These are phyloP conservation scores for Phoenix roebelenii DNA, from an alignment of 176 grass and related monocot species.

Conservation along the genomic window DNA sequence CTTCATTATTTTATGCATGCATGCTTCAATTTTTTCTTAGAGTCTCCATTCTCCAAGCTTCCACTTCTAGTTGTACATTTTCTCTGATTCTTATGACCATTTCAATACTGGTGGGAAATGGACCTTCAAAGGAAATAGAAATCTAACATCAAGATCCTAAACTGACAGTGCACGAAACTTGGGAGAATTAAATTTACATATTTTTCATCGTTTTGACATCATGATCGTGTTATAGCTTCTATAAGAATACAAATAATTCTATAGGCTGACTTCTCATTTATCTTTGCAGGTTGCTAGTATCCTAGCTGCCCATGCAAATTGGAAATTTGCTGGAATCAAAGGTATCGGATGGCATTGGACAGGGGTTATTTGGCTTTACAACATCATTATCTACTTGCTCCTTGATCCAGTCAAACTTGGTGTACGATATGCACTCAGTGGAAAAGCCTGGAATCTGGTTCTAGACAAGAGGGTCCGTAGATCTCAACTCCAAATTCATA, in stretches of 20 bases:
- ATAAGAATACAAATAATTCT: not conserved
- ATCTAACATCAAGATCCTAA: no score
- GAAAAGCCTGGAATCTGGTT: conserved; percentile 51
- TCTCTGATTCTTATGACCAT: no score
- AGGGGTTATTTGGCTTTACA: conserved; percentile 52
- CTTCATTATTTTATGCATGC: no score
- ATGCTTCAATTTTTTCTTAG: no score
- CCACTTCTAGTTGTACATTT: no score
- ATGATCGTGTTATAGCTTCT: not conserved
- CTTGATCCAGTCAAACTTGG: conserved; percentile 55
- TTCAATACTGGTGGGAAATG: no score
- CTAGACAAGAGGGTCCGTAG: conserved; percentile 26
- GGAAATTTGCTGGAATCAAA: conserved; percentile 35
- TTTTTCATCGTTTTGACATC: no score
- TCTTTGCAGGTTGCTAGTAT: conserved; percentile 34
- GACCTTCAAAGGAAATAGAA: no score
- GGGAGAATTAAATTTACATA: no score
- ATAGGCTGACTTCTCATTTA: not conserved
- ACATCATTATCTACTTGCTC: conserved; percentile 34
- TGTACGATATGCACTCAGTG: conserved; percentile 39
- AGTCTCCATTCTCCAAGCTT: no score
- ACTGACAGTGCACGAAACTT: not conserved
- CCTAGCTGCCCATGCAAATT: conserved; percentile 21
- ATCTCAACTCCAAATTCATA: not conserved
- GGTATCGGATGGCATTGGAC: conserved; percentile 64